A percentile compares a stretch with the other conserved stretches of the same genome.
phyloP scores from a whole-genome alignment of 495 filamentous ascomycete species.

The Sabuloglossum arenarium region DNA sequence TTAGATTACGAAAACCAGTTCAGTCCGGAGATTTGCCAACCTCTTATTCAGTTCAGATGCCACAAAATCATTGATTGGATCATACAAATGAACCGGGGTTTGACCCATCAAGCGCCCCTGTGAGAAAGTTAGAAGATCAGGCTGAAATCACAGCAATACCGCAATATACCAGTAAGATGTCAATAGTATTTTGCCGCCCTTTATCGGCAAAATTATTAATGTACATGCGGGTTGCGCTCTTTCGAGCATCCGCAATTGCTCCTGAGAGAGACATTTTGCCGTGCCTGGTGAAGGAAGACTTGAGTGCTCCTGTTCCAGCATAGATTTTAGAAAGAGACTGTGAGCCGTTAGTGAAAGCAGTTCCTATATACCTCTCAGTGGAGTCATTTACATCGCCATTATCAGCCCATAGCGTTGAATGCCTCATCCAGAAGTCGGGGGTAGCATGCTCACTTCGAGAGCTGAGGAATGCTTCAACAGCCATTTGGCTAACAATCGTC shows the following conservation, averaged over 20 bases:
- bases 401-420: slow-evolving; percentile 92
- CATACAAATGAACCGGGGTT: slow-evolving; percentile 62
- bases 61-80: slow-evolving; percentile 85
- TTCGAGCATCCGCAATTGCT: slow-evolving; percentile 83
- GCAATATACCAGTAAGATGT: slow-evolving; percentile 41
- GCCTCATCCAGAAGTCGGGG: slow-evolving; percentile 72
- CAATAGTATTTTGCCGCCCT: slow-evolving; percentile 79
- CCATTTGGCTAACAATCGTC: slow-evolving; percentile 84
- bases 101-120: slow-evolving; percentile 65
- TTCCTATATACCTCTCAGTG: neutral
- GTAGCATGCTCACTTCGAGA: slow-evolving; percentile 43
- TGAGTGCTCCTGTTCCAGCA: slow-evolving; percentile 86
- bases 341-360: neutral
- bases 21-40: slow-evolving; percentile 12
- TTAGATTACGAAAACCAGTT: neutral
- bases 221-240: slow-evolving; percentile 81
- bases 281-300: slow-evolving; percentile 85
- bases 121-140: neutral
- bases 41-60: slow-evolving; percentile 47
- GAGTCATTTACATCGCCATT: slow-evolving; percentile 52
- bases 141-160: neutral
- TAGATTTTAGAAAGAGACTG: slow-evolving; percentile 74
- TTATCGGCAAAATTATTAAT: slow-evolving; percentile 97
- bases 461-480: slow-evolving; percentile 54
- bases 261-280: slow-evolving; percentile 94